Conservation (phyloP, 208 protist species). For the Acanthamoeba divionensis region DNA sequence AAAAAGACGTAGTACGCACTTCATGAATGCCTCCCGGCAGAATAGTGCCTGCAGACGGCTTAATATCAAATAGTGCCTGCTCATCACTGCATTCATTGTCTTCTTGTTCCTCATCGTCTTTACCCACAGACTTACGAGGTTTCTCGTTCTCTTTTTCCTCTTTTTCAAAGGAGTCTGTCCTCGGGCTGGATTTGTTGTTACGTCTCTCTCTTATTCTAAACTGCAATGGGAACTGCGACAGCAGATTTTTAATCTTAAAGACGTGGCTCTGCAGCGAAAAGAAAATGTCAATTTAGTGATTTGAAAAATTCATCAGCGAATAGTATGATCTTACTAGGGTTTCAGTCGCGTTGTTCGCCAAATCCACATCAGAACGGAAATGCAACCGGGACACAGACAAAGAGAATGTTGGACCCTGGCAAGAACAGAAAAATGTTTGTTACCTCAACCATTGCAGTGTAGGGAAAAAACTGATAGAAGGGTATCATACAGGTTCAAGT, state of each 20-base stretch:
- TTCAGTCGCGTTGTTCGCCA: not conserved
- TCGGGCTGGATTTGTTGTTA: too few relatives aligned
- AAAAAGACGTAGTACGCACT: too few relatives aligned
- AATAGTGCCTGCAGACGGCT: too few relatives aligned
- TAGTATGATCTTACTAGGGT: not conserved
- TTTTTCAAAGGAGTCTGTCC: too few relatives aligned
- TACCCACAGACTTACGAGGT: too few relatives aligned
- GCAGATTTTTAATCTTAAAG: not conserved
- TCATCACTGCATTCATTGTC: too few relatives aligned
- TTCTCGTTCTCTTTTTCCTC: too few relatives aligned
- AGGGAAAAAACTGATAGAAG: not conserved
- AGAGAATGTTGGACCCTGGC: conserved; percentile 11
- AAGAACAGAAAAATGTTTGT: not conserved
- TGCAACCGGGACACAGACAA: conserved; percentile 5
- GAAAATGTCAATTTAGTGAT: not conserved
- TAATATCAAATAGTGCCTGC: too few relatives aligned
- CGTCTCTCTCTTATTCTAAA: too few relatives aligned
- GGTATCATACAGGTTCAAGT: not conserved
- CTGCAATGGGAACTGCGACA: conserved; percentile 10
- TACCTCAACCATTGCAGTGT: not conserved
- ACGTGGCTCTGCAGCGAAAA: not conserved
- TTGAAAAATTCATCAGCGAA: not conserved
- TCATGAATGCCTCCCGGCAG: too few relatives aligned
- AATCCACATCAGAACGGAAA: not conserved
- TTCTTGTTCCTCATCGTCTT: too few relatives aligned